phyloP scores from a whole-genome alignment of 306 rosid genomes.

The Cucumis cinereus region DNA sequence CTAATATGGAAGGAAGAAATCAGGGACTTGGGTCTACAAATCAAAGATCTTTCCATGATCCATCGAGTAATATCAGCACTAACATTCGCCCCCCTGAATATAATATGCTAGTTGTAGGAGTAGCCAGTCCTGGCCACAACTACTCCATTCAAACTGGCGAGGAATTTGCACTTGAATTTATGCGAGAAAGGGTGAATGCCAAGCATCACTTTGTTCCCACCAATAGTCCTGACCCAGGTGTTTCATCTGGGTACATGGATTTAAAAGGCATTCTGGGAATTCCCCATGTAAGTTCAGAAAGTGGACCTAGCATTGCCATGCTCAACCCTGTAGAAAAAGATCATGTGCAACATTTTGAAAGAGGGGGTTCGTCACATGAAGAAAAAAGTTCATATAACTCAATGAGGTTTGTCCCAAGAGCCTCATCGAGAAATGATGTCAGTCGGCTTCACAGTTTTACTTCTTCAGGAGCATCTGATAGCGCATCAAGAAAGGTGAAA shows the following conservation, averaged over 20 bases:
- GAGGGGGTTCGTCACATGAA: slow-evolving; percentile 33
- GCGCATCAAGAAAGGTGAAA: slow-evolving; percentile 46
- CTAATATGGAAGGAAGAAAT: slow-evolving; percentile 37
- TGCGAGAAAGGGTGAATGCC: slow-evolving; percentile 73
- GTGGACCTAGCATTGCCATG: slow-evolving; percentile 41
- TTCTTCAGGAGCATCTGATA: slow-evolving; percentile 42
- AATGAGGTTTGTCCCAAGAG: slow-evolving; percentile 31
- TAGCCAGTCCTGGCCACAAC: slow-evolving; percentile 56
- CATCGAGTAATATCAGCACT: slow-evolving; percentile 24
- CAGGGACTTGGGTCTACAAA: slow-evolving; percentile 36
- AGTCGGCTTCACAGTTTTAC: slow-evolving; percentile 31
- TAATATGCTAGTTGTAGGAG: slow-evolving; percentile 33
- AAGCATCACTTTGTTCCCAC: slow-evolving; percentile 45
- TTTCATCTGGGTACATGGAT: slow-evolving; percentile 44
- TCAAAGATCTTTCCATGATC: slow-evolving; percentile 37
- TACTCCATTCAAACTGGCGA: slow-evolving; percentile 89
- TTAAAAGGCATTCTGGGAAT: slow-evolving; percentile 40
- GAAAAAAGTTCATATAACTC: slow-evolving; percentile 45
- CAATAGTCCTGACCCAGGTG: slow-evolving; percentile 40
- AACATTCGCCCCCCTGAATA: slow-evolving; percentile 48
- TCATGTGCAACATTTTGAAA: slow-evolving; percentile 37
- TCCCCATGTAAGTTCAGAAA: slow-evolving; percentile 48
- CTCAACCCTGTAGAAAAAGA: slow-evolving; percentile 36
- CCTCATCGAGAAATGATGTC: slow-evolving; percentile 45
- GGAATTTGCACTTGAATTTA: slow-evolving; percentile 81